Percentiles rank a stretch among this genome's conserved stretches.
These are phyloP conservation scores for Graphilbum sp. DNA, from an alignment of 2,329 filamentous ascomycete species.

Conservation along the genomic window DNA sequence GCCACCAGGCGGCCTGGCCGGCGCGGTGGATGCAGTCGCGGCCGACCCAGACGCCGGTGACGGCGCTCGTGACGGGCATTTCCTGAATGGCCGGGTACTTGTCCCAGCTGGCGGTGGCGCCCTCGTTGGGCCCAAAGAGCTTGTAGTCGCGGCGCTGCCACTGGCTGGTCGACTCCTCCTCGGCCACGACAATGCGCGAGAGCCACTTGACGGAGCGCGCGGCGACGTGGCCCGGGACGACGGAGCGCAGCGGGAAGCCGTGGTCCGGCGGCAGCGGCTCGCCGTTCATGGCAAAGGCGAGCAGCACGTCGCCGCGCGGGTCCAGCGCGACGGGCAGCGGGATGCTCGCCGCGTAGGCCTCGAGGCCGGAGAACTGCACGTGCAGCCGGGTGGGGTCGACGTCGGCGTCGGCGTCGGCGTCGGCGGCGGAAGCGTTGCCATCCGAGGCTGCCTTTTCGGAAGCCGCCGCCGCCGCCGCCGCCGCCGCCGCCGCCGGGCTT, in stretches of 20 bases:
- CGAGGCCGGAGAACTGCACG: conserved; percentile 40
- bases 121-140: conserved; percentile 48
- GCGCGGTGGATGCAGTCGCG: conserved; percentile 14
- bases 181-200: conserved; percentile 43
- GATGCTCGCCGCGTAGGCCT: conserved; percentile 46
- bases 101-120: conserved; percentile 42
- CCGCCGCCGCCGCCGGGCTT: too few species aligned
- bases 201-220: conserved; percentile 57
- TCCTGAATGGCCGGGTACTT: conserved; percentile 48
- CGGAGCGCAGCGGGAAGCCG: conserved; percentile 44
- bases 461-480: too few species aligned
- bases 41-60: conserved; percentile 33
- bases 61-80: conserved; percentile 52
- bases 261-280: conserved; percentile 45
- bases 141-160: conserved; percentile 57
- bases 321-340: conserved; percentile 42
- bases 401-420: neutral
- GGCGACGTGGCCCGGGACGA: conserved; percentile 50
- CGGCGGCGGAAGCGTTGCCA: neutral
- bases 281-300: conserved; percentile 54
- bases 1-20: neutral
- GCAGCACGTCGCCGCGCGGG: conserved; percentile 44
- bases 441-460: too few species aligned
- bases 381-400: conserved; percentile 30
- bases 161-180: conserved; percentile 48